These are phyloP conservation scores for Stygiomarasmius scandens DNA, from an alignment of 1,284 basidiomycete species.

Conservation along the genomic window DNA sequence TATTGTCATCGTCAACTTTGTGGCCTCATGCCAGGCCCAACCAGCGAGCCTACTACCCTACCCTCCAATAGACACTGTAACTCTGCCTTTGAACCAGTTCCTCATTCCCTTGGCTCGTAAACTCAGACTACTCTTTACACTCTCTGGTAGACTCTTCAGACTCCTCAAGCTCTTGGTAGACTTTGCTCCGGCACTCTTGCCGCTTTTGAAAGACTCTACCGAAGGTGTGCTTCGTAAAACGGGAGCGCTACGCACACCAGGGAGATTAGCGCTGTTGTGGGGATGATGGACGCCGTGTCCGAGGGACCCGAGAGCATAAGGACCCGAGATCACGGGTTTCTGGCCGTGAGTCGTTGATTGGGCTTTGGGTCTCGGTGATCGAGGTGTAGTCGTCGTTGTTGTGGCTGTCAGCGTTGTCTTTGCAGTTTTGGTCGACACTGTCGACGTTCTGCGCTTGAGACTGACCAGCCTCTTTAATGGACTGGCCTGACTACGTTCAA, in stretches of 20 bases:
- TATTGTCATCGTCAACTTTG: no score
- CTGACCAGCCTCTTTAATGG: conserved; percentile 3
- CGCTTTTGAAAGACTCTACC: conserved; percentile 46
- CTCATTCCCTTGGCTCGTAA: conserved; percentile 35
- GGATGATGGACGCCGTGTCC: conserved; percentile 14
- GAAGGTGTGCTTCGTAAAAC: conserved; percentile 41
- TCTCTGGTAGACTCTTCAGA: conserved; percentile 32
- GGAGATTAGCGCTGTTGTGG: not conserved
- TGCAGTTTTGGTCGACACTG: conserved; percentile 4
- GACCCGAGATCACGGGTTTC: conserved; percentile 40
- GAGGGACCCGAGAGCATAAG: conserved; percentile 38
- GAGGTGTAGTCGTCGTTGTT: not conserved
- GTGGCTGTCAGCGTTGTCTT: not conserved
- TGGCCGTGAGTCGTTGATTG: conserved; percentile 16
- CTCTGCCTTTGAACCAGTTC: conserved; percentile 22
- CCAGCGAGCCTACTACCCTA: not conserved
- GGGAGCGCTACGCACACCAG: conserved; percentile 8
- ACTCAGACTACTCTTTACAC: conserved; percentile 40
- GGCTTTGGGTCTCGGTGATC: conserved; percentile 3
- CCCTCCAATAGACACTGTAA: conserved; percentile 11
- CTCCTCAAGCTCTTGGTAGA: conserved; percentile 47
- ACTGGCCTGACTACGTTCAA: conserved; percentile 6
- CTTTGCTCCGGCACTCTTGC: conserved; percentile 36
- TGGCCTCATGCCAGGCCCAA: no score
- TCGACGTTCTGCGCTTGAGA: conserved; percentile 11